phyloP scores from a whole-genome alignment of 2,329 filamentous ascomycete genomes.

The Ascochyta pisi region DNA sequence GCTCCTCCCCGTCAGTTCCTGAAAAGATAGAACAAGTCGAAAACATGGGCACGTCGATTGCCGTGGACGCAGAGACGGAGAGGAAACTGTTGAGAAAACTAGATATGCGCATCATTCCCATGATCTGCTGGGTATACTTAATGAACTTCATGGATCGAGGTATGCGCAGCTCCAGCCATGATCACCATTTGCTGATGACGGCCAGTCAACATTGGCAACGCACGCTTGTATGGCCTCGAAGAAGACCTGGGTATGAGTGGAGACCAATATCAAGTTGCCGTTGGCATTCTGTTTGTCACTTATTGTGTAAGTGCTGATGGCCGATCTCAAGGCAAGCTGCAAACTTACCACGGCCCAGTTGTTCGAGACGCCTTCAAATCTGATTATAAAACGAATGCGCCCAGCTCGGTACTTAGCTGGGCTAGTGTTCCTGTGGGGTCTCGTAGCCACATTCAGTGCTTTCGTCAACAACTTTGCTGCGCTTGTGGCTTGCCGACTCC shows the following conservation, averaged over 20 bases:
- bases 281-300: constrained; percentile 34
- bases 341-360: constrained; percentile 38
- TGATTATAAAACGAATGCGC: constrained; percentile 55
- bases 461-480: constrained; percentile 37
- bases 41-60: constrained; percentile 7
- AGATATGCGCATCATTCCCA: constrained; percentile 57
- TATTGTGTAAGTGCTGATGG: constrained; percentile 27
- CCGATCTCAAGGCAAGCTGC: constrained; percentile 15
- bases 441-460: constrained; percentile 31
- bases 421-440: constrained; percentile 34
- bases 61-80: constrained; percentile 55
- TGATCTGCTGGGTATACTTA: constrained; percentile 64
- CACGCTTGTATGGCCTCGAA: constrained; percentile 34
- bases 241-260: constrained; percentile 28
- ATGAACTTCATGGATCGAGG: constrained; percentile 56
- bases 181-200: background rate
- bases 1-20: constrained; percentile 19
- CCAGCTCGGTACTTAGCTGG: constrained; percentile 35
- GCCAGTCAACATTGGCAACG: constrained; percentile 51
- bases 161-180: constrained; percentile 12
- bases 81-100: constrained; percentile 57
- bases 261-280: constrained; percentile 33
- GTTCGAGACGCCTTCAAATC: constrained; percentile 56
- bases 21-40: constrained; percentile 24
- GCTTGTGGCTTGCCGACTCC: constrained; percentile 36